Evolutionary conservation across 2,329 filamentous ascomycete genomes (phyloP), one percentile per base, ranked within the genome.

Genomic region (Colletotrichum lupini): DNA sequence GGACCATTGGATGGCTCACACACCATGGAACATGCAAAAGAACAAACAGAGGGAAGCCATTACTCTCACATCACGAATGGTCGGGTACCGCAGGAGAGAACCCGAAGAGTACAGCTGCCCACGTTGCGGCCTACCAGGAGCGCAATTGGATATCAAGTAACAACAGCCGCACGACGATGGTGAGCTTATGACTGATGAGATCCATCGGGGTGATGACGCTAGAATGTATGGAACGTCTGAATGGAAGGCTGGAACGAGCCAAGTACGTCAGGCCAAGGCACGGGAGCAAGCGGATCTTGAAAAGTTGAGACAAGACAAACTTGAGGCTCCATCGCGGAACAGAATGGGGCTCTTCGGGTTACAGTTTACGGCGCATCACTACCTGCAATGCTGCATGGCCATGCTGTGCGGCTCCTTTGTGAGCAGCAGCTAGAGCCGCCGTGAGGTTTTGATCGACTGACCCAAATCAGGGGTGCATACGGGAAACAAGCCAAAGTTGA

Each of bases 151-250:
- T 65, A 67, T 70, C 70, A 26, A 46, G 52, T 24, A 32, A 61
- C 56, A 32, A 42, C 55, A 57, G 42, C 67, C 55, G 46, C 60
- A 70, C 66, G 66, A 73, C 55, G n/a, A 70, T 73, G 70, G 67
- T 32, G 67, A 73, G 70, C 66, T 72, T 67, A 57, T 73, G 73
- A 69, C 73, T 73, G 71, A 74, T 74, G 70, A 71, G 62, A 74
- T 67, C 73, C 73, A 74, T 75, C 63, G 6, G 16, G 30, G 26
- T 35, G 37, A 62, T 67, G 68, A 62, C 61, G 62, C 62, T 74
- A 67, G 62, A 74, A 63, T 52, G 37, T 59, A 59, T 67, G 68
- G 72, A 72, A 71, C 42, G 68, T 30, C 28, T 59, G 42, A 30
- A 63, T 70, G 67, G 70, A 73, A 73, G 60, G 60, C 72, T 72